phyloP scores from a whole-genome alignment of 306 rosid genomes.

The Quillaja saponaria region DNA sequence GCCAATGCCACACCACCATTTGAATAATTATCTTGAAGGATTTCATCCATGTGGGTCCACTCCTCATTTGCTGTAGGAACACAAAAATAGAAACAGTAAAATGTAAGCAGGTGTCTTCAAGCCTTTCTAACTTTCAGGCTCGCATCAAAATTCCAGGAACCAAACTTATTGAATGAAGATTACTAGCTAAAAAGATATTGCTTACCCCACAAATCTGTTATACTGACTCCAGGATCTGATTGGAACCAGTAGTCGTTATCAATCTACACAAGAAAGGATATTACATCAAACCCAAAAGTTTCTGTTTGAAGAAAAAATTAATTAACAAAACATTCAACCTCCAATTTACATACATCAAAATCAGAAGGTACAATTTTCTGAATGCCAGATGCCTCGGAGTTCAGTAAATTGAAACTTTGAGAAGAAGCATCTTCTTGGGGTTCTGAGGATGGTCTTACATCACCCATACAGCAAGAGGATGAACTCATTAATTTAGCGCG shows the following conservation, averaged over 20 bases:
- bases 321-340: too few relatives aligned
- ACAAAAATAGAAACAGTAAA: constrained; percentile 7
- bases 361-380: constrained; percentile 61
- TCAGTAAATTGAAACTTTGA: constrained; percentile 25
- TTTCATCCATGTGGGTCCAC: constrained; percentile 27
- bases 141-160: constrained; percentile 17
- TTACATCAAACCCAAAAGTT: too few relatives aligned
- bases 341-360: constrained; percentile 46
- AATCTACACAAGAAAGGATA: constrained; percentile 59
- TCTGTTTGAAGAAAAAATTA: too few relatives aligned
- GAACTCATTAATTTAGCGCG: constrained; percentile 31
- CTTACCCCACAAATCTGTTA: constrained; percentile 71
- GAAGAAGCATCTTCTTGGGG: constrained; percentile 30
- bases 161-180: constrained; percentile 18
- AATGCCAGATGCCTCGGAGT: constrained; percentile 46
- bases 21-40: constrained; percentile 32
- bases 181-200: constrained; percentile 25
- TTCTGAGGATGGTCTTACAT: constrained; percentile 25
- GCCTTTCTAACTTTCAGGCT: constrained; percentile 8
- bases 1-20: constrained; percentile 20
- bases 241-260: constrained; percentile 80
- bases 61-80: constrained; percentile 40
- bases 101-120: constrained; percentile 23
- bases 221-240: constrained; percentile 61
- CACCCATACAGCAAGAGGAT: constrained; percentile 34